Percentiles rank a stretch among this genome's conserved stretches.
Conservation (phyloP, 176 grass and related monocot species). For the Musa itinerans region DNA sequence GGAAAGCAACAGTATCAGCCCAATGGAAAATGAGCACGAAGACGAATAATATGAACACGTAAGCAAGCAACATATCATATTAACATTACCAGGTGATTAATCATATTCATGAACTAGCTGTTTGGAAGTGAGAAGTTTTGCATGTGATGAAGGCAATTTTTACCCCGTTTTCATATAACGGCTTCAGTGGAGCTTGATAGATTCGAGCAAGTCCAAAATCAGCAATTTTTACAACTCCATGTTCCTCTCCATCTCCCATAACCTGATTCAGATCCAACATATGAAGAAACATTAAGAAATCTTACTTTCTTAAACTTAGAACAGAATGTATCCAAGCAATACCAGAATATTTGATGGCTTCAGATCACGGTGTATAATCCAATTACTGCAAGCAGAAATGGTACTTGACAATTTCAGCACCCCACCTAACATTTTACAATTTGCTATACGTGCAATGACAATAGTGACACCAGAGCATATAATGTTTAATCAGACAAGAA, state of each 20-base stretch:
- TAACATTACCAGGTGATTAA: neutral
- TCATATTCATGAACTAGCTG: neutral
- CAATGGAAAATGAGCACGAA: neutral
- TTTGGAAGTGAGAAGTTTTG: neutral
- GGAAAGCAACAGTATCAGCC: too few species aligned
- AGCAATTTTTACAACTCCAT: constrained; percentile 93
- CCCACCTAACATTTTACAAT: neutral
- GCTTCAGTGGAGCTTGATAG: constrained; percentile 98
- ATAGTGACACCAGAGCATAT: neutral
- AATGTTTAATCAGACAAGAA: neutral
- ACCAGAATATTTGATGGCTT: constrained; percentile 99
- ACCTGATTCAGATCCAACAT: constrained; percentile 38
- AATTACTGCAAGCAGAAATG: constrained; percentile 53
- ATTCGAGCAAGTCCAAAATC: constrained; percentile 99
- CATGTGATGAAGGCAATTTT: constrained; percentile 1
- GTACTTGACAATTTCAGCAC: neutral
- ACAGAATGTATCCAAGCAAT: neutral
- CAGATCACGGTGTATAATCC: constrained; percentile 97
- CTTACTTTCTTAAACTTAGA: constrained; percentile 4
- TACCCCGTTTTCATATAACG: constrained; percentile 95
- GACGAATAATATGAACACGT: neutral
- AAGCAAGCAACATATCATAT: neutral
- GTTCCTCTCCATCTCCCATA: constrained; percentile 97
- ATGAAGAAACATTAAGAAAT: constrained; percentile 5
- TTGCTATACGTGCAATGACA: neutral